These are phyloP conservation scores for Blastobotrys indianensis DNA, from an alignment of 1,139 yeast species.

Conservation along the genomic window DNA sequence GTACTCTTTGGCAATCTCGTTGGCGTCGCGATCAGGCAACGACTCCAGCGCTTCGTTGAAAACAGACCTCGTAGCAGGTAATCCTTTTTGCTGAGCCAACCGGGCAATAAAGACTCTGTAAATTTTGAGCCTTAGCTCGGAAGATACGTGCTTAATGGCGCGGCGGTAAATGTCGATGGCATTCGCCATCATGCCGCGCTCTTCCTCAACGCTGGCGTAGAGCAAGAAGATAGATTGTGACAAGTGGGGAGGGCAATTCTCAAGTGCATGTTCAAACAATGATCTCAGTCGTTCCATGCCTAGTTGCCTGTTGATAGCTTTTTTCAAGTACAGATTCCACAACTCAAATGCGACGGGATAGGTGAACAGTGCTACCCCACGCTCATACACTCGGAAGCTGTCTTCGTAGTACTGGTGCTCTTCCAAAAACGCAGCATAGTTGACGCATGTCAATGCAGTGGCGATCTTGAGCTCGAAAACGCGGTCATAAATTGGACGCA, in stretches of 20 bases:
- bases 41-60: constrained; percentile 42
- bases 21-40: constrained; percentile 35
- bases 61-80: constrained; percentile 36
- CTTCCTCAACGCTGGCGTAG: constrained; percentile 60
- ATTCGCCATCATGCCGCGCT: constrained; percentile 41
- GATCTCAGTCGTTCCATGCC: constrained; percentile 62
- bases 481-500: constrained; percentile 50
- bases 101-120: constrained; percentile 34
- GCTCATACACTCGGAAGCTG: constrained; percentile 60
- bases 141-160: constrained; percentile 37
- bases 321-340: constrained; percentile 64
- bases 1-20: constrained; percentile 36
- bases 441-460: constrained; percentile 60
- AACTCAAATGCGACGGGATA: constrained; percentile 64
- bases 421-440: constrained; percentile 60
- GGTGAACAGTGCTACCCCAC: constrained; percentile 55
- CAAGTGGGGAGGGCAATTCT: constrained; percentile 44
- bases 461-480: constrained; percentile 60
- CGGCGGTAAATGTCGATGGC: constrained; percentile 41
- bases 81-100: constrained; percentile 33
- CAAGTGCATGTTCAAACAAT: constrained; percentile 59
- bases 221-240: constrained; percentile 47
- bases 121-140: constrained; percentile 33
- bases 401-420: constrained; percentile 44
- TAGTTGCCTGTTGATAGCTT: constrained; percentile 39